These are phyloP conservation scores for Mycocalia duriaeana DNA, from an alignment of 1,284 basidiomycete genomes.

Conservation along the genomic window DNA sequence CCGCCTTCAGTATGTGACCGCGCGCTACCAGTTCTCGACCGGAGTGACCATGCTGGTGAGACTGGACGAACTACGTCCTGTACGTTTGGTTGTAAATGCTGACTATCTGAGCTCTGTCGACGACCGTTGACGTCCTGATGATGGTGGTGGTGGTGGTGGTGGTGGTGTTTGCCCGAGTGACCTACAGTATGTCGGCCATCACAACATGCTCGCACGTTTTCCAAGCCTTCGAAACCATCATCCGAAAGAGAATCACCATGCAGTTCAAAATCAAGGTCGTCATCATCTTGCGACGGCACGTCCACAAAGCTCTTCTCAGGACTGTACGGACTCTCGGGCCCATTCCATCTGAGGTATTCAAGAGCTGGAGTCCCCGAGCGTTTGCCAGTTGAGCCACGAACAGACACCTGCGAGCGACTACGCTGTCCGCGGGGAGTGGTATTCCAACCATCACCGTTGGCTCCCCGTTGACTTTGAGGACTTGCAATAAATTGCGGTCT, in stretches of 20 bases:
- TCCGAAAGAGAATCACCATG: slow-evolving; percentile 74
- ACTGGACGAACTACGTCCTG: slow-evolving; percentile 54
- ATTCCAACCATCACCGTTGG: slow-evolving; percentile 61
- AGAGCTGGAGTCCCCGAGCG: slow-evolving; percentile 84
- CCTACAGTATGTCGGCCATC: slow-evolving; percentile 87
- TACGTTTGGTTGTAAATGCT: slow-evolving; percentile 44
- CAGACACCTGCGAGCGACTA: slow-evolving; percentile 71
- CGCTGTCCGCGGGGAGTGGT: slow-evolving; percentile 71
- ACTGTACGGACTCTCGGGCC: slow-evolving; percentile 61
- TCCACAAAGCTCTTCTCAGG: slow-evolving; percentile 67
- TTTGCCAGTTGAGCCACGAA: slow-evolving; percentile 71
- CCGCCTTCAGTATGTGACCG: no score
- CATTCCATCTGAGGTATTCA: slow-evolving; percentile 78
- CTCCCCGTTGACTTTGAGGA: slow-evolving; percentile 68
- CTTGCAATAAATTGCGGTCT: slow-evolving; percentile 46
- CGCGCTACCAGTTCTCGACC: slow-evolving; percentile 66
- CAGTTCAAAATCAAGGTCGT: slow-evolving; percentile 79
- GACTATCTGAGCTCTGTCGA: slow-evolving; percentile 23
- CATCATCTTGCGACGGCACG: slow-evolving; percentile 46
- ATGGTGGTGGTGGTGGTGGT: slow-evolving; percentile 45
- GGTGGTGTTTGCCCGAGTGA: slow-evolving; percentile 52
- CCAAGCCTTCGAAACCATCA: slow-evolving; percentile 86
- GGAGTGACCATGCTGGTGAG: slow-evolving; percentile 79
- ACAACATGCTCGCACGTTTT: slow-evolving; percentile 93
- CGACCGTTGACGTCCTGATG: slow-evolving; percentile 23